These are phyloP conservation scores for Ostreobium quekettii DNA, from an alignment of 139 green algal species.

Conservation along the genomic window DNA sequence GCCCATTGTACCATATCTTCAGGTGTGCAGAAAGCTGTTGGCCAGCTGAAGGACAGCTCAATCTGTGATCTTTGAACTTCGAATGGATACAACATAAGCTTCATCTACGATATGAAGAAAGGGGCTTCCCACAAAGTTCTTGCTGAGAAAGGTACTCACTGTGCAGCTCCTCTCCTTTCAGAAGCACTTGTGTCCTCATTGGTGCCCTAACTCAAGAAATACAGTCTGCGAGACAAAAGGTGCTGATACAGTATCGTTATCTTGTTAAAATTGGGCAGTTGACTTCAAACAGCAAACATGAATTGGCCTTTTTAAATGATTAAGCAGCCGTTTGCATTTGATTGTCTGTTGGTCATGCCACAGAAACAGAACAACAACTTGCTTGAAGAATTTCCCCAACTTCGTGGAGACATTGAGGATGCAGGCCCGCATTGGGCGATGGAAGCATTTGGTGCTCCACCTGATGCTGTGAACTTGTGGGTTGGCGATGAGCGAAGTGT, in stretches of 20 bases:
- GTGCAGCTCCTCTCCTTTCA: neutral
- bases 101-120: neutral
- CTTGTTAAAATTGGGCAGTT: neutral
- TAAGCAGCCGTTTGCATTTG: neutral
- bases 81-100: neutral
- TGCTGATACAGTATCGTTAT: neutral
- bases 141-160: neutral
- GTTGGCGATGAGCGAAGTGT: conserved; percentile 62
- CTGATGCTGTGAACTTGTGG: conserved; percentile 69
- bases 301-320: neutral
- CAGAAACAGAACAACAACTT: conserved; percentile 13
- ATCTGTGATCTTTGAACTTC: neutral
- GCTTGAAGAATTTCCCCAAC: neutral
- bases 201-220: too few species aligned
- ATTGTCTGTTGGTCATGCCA: neutral
- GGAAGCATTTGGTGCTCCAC: conserved; percentile 34
- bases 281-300: too few species aligned
- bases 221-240: neutral
- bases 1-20: conserved; percentile 8
- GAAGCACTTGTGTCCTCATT: too few species aligned
- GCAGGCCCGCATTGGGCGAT: conserved; percentile 29
- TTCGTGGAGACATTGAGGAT: neutral
- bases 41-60: neutral
- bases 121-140: neutral
- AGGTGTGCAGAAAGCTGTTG: neutral